Evolutionary conservation across 495 filamentous ascomycete genomes (phyloP), one percentile per base, ranked within the genome.

Genomic region (Aspergillus taichungensis): DNA sequence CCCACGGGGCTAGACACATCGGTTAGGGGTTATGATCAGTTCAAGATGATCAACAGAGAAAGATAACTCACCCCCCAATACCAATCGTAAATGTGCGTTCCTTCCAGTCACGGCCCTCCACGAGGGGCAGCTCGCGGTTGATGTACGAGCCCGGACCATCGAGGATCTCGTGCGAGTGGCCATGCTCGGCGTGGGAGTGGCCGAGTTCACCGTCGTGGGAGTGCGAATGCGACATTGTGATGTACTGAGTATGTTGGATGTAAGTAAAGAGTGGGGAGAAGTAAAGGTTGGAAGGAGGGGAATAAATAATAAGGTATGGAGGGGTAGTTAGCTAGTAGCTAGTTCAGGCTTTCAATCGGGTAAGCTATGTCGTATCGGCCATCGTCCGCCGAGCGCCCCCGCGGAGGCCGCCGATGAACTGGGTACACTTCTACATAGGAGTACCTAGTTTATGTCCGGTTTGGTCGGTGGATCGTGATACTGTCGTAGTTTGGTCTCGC

Each of bases 81-180:
- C 92, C 92, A 47, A 97, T 72, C 12, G 92, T 97, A 53, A 95
- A 98, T 13, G 91, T 91, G 28, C 92, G 74, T 52, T 95, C 89
- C 34, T 76, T 76, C 88, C 89, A 98, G 64, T 89, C 74, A 35
- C 92, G 75, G 18, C 87, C 88, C 50, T 94, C 83, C 49, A 88
- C 76, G 39, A 98, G 79, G 30, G 89, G 91, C 83, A 91, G 87
- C 72, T 97, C 92, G n/a, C 91, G 83, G 46, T 81, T 83, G 6
- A 88, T 63, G 65, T 83, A 97, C 45, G 85, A 91, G 34, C 92
- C 92, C 3, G 92, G 92, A 0, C 92, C 91, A 61, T 91, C 86
- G 59, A 95, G 84, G 60, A 96, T 88, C 69, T 96, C 92, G 64
- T 97, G 92, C 3, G 80, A 82, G 73, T 98, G 92, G 54, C 92